A percentile compares a stretch with the other conserved stretches of the same genome.
Conservation (phyloP, 495 filamentous ascomycete species). For the Hyaloscypha hepaticicola region DNA sequence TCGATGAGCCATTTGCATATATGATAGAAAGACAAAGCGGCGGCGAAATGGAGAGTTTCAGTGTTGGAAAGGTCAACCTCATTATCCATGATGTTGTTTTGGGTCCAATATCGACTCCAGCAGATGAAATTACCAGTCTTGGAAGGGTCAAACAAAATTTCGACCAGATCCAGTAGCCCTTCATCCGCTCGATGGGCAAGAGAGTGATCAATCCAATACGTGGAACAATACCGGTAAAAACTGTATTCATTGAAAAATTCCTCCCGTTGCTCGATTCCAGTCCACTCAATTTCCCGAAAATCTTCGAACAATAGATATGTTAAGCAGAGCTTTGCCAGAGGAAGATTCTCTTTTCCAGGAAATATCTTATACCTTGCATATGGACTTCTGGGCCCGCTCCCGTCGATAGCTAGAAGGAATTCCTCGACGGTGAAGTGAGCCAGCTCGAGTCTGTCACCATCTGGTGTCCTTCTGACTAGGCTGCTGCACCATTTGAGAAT, state of each 20-base stretch:
- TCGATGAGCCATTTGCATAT: slow-evolving; percentile 10
- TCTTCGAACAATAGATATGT: slow-evolving; percentile 7
- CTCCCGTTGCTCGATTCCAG: background rate
- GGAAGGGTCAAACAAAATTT: slow-evolving; percentile 11
- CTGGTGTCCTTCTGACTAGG: background rate
- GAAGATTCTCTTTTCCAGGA: background rate
- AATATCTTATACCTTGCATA: slow-evolving; percentile 7
- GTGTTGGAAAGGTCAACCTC: background rate
- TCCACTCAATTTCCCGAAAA: background rate
- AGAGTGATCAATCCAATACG: background rate
- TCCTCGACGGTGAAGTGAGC: slow-evolving; percentile 19
- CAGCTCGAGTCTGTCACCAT: background rate
- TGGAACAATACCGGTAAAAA: background rate
- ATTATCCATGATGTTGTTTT: background rate
- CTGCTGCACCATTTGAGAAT: slow-evolving; percentile 10
- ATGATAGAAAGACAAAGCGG: background rate
- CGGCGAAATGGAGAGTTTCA: slow-evolving; percentile 12
- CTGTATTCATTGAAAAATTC: background rate
- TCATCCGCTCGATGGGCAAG: background rate
- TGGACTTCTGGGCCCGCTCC: background rate
- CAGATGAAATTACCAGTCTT: slow-evolving; percentile 1
- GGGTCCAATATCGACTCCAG: background rate
- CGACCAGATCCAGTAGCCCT: background rate
- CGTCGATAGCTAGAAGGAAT: slow-evolving; percentile 8
- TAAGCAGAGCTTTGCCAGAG: slow-evolving; percentile 9